A percentile compares a stretch with the other conserved stretches of the same genome.
Evolutionary conservation across 768 basidiomycete genomes (phyloP).

Genomic region (Termitomyces titanicus): DNA sequence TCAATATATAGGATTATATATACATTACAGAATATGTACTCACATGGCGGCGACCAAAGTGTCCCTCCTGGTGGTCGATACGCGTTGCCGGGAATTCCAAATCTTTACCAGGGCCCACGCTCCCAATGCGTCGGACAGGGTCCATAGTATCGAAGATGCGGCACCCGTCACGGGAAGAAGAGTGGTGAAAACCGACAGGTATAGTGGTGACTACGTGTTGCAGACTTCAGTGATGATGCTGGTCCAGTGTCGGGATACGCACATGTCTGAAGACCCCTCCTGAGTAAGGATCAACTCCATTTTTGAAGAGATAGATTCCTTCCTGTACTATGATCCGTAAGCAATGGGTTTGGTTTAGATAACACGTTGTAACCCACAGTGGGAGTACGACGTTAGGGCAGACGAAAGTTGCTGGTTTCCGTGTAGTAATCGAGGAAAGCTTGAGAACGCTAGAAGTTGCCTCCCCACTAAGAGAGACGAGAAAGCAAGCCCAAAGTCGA

Average conservation of each 20-base stretch:
- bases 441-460: constrained; percentile 48
- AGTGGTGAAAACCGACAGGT: constrained; percentile 72
- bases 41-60: constrained; percentile 64
- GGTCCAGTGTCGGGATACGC: constrained; percentile 22
- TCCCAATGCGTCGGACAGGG: constrained; percentile 58
- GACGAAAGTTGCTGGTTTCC: constrained; percentile 78
- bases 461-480: constrained; percentile 43
- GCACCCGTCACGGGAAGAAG: constrained; percentile 51
- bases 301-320: constrained; percentile 75
- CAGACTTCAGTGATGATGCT: not conserved
- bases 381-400: constrained; percentile 74
- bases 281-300: constrained; percentile 83
- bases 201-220: constrained; percentile 66
- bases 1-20: not conserved
- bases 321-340: constrained; percentile 65
- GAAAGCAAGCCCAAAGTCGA: constrained; percentile 26
- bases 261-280: constrained; percentile 88
- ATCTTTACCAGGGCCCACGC: constrained; percentile 68
- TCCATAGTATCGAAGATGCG: constrained; percentile 63
- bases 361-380: constrained; percentile 50
- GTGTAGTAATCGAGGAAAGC: constrained; percentile 48
- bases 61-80: constrained; percentile 48
- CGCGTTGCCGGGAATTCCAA: constrained; percentile 60
- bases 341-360: not conserved
- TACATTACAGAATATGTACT: constrained; percentile 21